Percentiles rank a stretch among this genome's conserved stretches.
phyloP scores from a whole-genome alignment of 495 filamentous ascomycete genomes.

The Aspergillus mulundensis region DNA sequence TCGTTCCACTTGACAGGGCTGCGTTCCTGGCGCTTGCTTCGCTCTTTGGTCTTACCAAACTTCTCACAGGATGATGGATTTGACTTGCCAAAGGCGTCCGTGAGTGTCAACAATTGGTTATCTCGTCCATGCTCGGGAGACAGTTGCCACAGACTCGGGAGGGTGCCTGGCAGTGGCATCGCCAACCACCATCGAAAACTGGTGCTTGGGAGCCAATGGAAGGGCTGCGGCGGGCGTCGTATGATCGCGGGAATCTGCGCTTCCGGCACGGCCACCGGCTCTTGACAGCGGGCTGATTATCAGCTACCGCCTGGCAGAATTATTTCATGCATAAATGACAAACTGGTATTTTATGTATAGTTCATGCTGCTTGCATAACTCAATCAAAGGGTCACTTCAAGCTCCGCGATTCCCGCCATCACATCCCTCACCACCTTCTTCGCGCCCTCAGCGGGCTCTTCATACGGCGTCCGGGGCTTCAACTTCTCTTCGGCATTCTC shows the following conservation, averaged over 20 bases:
- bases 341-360: not conserved
- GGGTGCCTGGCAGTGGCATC: not conserved
- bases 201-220: slow-evolving; percentile 15
- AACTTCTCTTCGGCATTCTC: slow-evolving; percentile 52
- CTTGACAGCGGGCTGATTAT: not conserved
- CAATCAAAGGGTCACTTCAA: slow-evolving; percentile 10
- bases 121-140: not conserved
- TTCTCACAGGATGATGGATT: not conserved
- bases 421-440: slow-evolving; percentile 41
- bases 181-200: not conserved
- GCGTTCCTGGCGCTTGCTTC: not conserved
- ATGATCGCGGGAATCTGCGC: slow-evolving; percentile 40
- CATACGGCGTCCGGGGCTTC: slow-evolving; percentile 56
- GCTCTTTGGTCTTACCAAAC: not conserved
- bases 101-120: not conserved
- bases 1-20: slow-evolving; percentile 8
- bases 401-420: slow-evolving; percentile 32
- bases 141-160: not conserved
- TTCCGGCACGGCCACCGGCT: slow-evolving; percentile 31
- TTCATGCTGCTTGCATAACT: not conserved
- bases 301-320: not conserved
- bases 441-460: slow-evolving; percentile 44
- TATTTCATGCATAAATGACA: not conserved
- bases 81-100: not conserved
- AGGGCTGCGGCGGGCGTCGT: slow-evolving; percentile 26